Percentiles rank a stretch among this genome's conserved stretches.
Conservation (phyloP, 1,284 basidiomycete genomes). For the Heliocybe sulcata region DNA sequence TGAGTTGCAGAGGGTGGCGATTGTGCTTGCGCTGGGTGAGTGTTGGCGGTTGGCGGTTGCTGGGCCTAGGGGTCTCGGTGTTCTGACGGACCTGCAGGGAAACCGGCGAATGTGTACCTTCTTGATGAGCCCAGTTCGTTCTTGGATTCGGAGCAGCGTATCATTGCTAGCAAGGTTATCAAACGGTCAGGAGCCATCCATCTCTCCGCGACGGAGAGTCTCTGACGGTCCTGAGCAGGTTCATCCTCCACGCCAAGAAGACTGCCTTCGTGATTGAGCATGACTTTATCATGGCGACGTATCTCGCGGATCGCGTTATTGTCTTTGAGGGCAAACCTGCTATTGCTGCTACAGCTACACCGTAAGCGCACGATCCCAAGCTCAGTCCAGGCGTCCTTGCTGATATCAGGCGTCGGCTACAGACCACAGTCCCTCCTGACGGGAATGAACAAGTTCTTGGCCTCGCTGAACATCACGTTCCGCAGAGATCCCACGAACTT, state of each 20-base stretch:
- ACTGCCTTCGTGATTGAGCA: constrained; percentile 97
- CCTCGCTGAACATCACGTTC: constrained; percentile 92
- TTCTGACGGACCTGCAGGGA: constrained; percentile 34
- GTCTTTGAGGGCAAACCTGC: constrained; percentile 90
- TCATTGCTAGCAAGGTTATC: constrained; percentile 94
- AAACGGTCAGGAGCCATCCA: constrained; percentile 62
- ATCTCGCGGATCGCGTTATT: constrained; percentile 95
- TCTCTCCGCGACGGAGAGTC: background rate
- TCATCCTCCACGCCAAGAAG: constrained; percentile 91
- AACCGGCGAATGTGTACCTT: constrained; percentile 78
- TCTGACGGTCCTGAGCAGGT: constrained; percentile 33
- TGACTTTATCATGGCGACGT: constrained; percentile 97
- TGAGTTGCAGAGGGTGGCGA: constrained; percentile 94
- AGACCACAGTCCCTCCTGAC: constrained; percentile 80
- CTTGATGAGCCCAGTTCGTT: constrained; percentile 82
- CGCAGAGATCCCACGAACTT: constrained; percentile 93
- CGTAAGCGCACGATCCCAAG: constrained; percentile 40
- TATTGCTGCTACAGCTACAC: constrained; percentile 76
- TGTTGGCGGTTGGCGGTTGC: constrained; percentile 21
- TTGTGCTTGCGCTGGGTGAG: constrained; percentile 67
- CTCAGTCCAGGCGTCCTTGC: constrained; percentile 1
- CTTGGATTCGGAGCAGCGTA: constrained; percentile 97
- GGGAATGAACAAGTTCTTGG: constrained; percentile 91
- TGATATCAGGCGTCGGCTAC: constrained; percentile 12
- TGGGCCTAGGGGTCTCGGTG: background rate